Evolutionary conservation across 2,329 filamentous ascomycete genomes (phyloP).

Genomic region (Epichloe amarillans): DNA sequence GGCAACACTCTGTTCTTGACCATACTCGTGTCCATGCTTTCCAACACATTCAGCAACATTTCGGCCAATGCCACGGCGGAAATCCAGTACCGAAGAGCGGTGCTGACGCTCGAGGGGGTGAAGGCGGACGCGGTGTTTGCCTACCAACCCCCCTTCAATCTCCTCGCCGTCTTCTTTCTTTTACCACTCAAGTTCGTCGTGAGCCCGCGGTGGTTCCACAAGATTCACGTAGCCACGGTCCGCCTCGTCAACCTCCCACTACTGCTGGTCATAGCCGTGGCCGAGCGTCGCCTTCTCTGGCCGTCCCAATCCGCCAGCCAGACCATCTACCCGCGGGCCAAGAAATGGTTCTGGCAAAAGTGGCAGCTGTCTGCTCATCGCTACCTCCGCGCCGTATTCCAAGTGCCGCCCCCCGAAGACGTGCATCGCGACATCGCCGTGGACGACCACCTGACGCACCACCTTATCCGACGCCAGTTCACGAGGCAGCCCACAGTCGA

Average conservation of each 20-base stretch:
- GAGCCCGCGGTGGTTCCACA: constrained; percentile 78
- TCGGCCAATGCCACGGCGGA: constrained; percentile 67
- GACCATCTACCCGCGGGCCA: constrained; percentile 12
- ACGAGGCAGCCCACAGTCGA: constrained; percentile 29
- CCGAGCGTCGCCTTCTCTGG: constrained; percentile 61
- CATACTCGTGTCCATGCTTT: constrained; percentile 75
- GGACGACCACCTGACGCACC: constrained; percentile 44
- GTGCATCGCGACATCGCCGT: constrained; percentile 43
- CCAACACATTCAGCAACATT: constrained; percentile 70
- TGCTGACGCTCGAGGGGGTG: constrained; percentile 69
- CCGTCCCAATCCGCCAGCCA: constrained; percentile 12
- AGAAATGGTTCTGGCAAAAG: constrained; percentile 49
- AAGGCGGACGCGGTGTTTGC: constrained; percentile 75
- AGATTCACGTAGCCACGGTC: constrained; percentile 69
- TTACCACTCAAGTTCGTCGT: constrained; percentile 68
- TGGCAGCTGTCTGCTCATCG: constrained; percentile 57
- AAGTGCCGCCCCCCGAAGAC: constrained; percentile 52
- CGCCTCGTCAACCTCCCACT: constrained; percentile 63
- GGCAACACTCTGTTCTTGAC: constrained; percentile 84
- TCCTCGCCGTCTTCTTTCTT: constrained; percentile 60
- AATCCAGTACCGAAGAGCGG: constrained; percentile 68
- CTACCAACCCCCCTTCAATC: constrained; percentile 73
- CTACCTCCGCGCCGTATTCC: constrained; percentile 60
- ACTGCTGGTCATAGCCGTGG: constrained; percentile 54
- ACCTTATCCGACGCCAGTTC: constrained; percentile 45